Evolutionary conservation across 2,329 filamentous ascomycete genomes (phyloP), one percentile per base, ranked within the genome.

Genomic region (Trichophyton verrucosum): DNA sequence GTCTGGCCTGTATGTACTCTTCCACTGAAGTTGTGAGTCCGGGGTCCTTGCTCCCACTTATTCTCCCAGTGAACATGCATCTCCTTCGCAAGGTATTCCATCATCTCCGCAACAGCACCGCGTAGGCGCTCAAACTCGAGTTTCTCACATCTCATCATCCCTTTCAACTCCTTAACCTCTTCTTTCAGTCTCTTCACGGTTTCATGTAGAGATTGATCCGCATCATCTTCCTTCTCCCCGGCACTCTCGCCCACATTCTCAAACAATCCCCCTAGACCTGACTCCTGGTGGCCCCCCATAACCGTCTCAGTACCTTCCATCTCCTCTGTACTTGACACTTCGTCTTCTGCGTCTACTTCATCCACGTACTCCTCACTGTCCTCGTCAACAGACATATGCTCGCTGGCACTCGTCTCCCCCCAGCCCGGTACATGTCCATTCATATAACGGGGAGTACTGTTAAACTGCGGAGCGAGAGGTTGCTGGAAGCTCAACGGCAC

Each of bases 81-180:
- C 9, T 27, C n/a, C 13, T 33, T 59, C 15, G 2, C 51, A 9
- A 56, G 33, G 11, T n/a, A 49, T 38, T 33, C 44, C 15, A 44
- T 20, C 17, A 42, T 58, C 24, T 57, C 22, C n/a, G 62, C 47
- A 11, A 64, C 36, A 3, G 20, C 33, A 8, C 38, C 11, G 17
- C 33, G 53, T 2, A 64, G 62, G 42, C 56, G 60, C 33, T 61
- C 40, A 36, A 64, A 61, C 22, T 58, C 27, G 9, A 49, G 27
- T 20, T 62, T 51, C 38, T 65, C 64, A 7, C 61, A 47, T 44
- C 17, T 38, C 8, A 63, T 51, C 42, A 62, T 60, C 42, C 24
- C 51, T 42, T 62, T 63, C 22, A 65, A 38, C 17, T 49, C 61
- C 36, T 60, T 36, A 42, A 64, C 40, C 27, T 47, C 62, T 15